phyloP scores from a whole-genome alignment of 257 asterid species.

The Solanum neorickii region DNA sequence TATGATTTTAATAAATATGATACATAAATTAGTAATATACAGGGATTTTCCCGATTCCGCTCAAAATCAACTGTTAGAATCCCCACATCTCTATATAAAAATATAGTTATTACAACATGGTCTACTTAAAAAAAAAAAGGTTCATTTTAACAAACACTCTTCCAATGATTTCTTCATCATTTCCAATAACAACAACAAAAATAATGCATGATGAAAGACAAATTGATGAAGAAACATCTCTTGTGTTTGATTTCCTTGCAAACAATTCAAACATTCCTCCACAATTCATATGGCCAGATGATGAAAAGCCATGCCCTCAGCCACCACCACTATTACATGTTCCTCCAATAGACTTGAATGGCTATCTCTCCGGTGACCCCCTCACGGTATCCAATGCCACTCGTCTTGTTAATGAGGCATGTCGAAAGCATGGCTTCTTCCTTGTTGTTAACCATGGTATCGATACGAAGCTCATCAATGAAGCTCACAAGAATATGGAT shows the following conservation, averaged over 20 bases:
- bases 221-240: neutral
- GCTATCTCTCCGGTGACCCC: conserved; percentile 39
- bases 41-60: neutral
- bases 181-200: neutral
- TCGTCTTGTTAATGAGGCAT: conserved; percentile 34
- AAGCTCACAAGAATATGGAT: conserved; percentile 25
- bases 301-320: conserved; percentile 41
- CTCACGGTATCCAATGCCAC: conserved; percentile 11
- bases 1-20: too few species aligned
- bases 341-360: conserved; percentile 40
- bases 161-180: neutral
- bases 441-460: conserved; percentile 59
- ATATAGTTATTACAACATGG: neutral
- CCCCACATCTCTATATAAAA: neutral
- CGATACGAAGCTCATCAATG: conserved; percentile 30
- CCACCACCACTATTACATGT: conserved; percentile 35
- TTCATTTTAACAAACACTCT: neutral
- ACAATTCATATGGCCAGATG: conserved; percentile 77
- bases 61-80: neutral
- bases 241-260: conserved; percentile 36
- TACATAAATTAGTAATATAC: too few species aligned
- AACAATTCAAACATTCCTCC: conserved; percentile 38
- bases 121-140: neutral
- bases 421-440: conserved; percentile 59
- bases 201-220: conserved; percentile 8